Percentiles rank a stretch among this genome's conserved stretches.
Conservation (phyloP, 2,329 filamentous ascomycete species). For the Acarospora socialis region DNA sequence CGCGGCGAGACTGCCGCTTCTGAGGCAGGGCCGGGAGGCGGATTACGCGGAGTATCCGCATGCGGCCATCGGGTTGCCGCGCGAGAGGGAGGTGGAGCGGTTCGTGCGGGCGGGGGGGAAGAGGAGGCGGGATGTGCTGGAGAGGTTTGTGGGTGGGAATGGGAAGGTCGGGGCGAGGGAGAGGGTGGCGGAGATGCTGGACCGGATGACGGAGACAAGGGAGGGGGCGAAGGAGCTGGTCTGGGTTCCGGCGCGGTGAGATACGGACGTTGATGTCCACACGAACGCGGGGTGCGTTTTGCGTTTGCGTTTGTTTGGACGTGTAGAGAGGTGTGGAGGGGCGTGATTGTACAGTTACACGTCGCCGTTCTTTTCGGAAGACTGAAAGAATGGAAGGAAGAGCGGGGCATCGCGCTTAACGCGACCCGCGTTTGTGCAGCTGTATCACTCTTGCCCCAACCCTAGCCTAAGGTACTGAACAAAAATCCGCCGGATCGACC, state of each 20-base stretch:
- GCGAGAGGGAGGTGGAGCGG: constrained; percentile 43
- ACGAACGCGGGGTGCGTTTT: too few species aligned
- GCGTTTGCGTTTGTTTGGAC: too few species aligned
- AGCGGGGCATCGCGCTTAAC: too few species aligned
- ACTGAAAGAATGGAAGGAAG: too few species aligned
- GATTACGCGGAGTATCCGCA: constrained; percentile 66
- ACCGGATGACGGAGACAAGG: constrained; percentile 45
- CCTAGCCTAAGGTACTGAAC: too few species aligned
- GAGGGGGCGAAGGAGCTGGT: constrained; percentile 49
- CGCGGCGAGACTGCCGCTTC: constrained; percentile 40
- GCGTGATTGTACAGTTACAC: too few species aligned
- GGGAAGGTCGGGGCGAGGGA: constrained; percentile 38
- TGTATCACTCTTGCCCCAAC: too few species aligned
- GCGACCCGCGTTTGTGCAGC: too few species aligned
- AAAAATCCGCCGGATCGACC: too few species aligned
- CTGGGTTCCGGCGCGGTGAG: constrained; percentile 54
- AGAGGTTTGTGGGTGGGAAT: constrained; percentile 24
- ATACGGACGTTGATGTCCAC: too few species aligned
- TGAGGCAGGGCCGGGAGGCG: constrained; percentile 38
- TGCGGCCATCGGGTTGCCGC: constrained; percentile 49
- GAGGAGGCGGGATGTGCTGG: constrained; percentile 18
- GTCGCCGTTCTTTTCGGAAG: too few species aligned
- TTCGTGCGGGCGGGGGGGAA: constrained; percentile 28
- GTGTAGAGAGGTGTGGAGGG: too few species aligned
- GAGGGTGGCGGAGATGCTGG: constrained; percentile 50